Evolutionary conservation across 169 alveolate species (phyloP), one percentile per base, ranked within the genome.

Genomic region (Cryptosporidium sp.): DNA sequence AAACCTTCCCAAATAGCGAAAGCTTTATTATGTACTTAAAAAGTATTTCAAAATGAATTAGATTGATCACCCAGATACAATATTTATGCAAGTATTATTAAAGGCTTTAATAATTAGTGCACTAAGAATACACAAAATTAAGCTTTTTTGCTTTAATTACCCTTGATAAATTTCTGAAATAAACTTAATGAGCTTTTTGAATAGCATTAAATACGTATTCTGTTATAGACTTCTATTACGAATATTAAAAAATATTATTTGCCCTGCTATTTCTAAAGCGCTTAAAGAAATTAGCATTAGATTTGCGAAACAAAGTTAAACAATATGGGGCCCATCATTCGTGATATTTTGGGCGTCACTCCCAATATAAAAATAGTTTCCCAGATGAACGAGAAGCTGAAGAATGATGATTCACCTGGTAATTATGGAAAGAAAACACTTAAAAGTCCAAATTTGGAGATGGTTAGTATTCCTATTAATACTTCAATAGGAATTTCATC

Each of bases 381-480:
- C 65, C 89, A 62, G 37, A 80, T 80, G 89, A 80, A 44, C 10
- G 89, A 80, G 39, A 80, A 62, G 9, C 44, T 80, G 37, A 42
- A 61, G 35, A 45, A 29, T 58, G 89, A 61, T 23, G 48, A 23
- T 2, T 26, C 31, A 26, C 12, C 62, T 10, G 48, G 23, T 9
- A 69, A 26, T 42, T 45, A 10, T 26, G 69, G 42, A 18, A 42
- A 58, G 14, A 80, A 39, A 61, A n/a, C 10, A 31, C 21, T 23
- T 3, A 33, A 16, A 16, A 37, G 51, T 9, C 7, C 16, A 29
- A 39, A 23, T 33, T 35, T 35, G 23, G 62, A 60, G 9, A 80
- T 80, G 89, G 75, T 80, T 39, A 80, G 89, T 29, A 80, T 80
- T 37, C 89, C 89, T 8, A 80, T 80, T 62, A 42, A 29, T 48